phyloP scores from a whole-genome alignment of 2,329 filamentous ascomycete species.

The Scedosporium boydii region DNA sequence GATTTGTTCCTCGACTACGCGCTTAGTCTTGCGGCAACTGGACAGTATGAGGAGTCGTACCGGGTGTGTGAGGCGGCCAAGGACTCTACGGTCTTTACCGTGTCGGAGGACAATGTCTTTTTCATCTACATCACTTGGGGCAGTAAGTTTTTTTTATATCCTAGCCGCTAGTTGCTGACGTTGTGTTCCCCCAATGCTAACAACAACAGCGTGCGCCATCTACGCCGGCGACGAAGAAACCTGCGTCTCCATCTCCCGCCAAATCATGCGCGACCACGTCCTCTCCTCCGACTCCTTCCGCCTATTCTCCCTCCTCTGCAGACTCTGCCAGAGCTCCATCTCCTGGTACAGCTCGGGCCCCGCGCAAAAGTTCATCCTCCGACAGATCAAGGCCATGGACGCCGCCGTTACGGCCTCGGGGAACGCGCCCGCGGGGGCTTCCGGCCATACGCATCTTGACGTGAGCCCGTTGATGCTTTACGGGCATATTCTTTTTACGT shows the following conservation, averaged over 20 bases:
- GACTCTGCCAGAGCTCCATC: conserved; percentile 62
- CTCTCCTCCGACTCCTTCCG: conserved; percentile 77
- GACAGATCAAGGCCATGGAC: conserved; percentile 90
- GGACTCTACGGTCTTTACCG: conserved; percentile 74
- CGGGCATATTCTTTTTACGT: conserved; percentile 78
- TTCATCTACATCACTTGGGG: conserved; percentile 71
- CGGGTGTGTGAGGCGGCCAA: conserved; percentile 68
- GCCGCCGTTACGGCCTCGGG: conserved; percentile 27
- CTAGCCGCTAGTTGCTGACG: background rate
- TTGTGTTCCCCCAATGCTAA: conserved; percentile 10
- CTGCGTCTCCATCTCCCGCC: conserved; percentile 63
- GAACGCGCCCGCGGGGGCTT: conserved; percentile 23
- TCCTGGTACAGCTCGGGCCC: conserved; percentile 73
- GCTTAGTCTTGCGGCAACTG: conserved; percentile 59
- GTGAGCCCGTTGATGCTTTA: conserved; percentile 79
- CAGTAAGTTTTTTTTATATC: conserved; percentile 34
- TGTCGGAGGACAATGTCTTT: conserved; percentile 56
- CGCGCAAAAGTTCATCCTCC: conserved; percentile 81
- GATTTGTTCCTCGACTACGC: conserved; percentile 86
- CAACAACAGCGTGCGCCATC: conserved; percentile 63
- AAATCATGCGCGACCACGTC: conserved; percentile 74
- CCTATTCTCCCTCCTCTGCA: conserved; percentile 69
- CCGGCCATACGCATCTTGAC: conserved; percentile 46
- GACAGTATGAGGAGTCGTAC: conserved; percentile 64
- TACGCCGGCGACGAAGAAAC: conserved; percentile 71